These are phyloP conservation scores for Moricandia arvensis DNA, from an alignment of 345 rosid species.

Conservation along the genomic window DNA sequence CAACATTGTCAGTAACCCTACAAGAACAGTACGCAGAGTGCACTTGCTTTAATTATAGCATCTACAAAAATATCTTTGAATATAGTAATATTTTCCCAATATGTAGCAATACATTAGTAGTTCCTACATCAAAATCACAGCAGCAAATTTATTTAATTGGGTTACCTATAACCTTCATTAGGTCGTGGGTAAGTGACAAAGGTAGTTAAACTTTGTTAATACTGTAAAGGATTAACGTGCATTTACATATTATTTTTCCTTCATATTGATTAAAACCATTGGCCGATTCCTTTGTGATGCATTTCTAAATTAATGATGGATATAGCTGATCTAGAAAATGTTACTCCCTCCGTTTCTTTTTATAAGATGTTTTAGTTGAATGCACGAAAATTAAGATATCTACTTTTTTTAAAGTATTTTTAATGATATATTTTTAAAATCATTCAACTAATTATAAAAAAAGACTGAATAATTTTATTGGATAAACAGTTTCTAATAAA, in stretches of 20 bases:
- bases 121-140: slow-evolving; percentile 11
- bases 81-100: not conserved
- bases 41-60: slow-evolving; percentile 20
- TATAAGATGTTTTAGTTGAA: too few relatives aligned
- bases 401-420: too few relatives aligned
- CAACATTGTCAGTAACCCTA: slow-evolving; percentile 12
- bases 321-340: not conserved
- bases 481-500: too few relatives aligned
- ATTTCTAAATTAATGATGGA: not conserved
- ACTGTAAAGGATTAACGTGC: not conserved
- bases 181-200: slow-evolving; percentile 15
- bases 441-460: too few relatives aligned
- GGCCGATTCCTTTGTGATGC: slow-evolving; percentile 2
- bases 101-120: slow-evolving; percentile 2
- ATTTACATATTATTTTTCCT: not conserved
- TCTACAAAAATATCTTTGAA: not conserved
- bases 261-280: slow-evolving; percentile 2
- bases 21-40: not conserved
- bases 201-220: slow-evolving; percentile 14
- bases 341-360: too few relatives aligned
- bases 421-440: too few relatives aligned
- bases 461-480: too few relatives aligned
- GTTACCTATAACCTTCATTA: not conserved
- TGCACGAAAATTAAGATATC: too few relatives aligned
- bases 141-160: not conserved